Conservation (phyloP, 169 alveolate genomes). For the Plasmodium falciparum region DNA sequence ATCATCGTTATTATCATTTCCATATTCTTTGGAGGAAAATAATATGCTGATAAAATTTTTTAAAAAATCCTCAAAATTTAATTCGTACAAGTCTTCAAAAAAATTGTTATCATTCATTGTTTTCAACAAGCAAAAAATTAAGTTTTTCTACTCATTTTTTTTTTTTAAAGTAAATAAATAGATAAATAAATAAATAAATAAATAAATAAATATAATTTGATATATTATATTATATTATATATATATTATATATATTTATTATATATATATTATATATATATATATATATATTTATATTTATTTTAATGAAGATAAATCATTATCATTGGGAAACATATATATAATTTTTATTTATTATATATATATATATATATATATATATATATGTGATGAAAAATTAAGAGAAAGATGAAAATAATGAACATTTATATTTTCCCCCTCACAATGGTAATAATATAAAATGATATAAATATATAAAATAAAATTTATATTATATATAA, state of each 20-base stretch:
- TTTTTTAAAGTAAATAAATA: background rate
- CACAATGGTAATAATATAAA: too few relatives aligned
- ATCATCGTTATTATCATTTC: background rate
- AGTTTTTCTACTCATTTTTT: constrained; percentile 17
- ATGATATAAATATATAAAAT: too few relatives aligned
- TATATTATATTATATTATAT: background rate
- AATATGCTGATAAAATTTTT: constrained; percentile 14
- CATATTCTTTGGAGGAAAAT: constrained; percentile 8
- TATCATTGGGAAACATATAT: too few relatives aligned
- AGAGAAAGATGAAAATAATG: too few relatives aligned
- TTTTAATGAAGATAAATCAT: background rate
- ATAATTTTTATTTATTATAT: background rate
- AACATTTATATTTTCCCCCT: too few relatives aligned
- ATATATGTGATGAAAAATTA: background rate
- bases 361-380: constrained; percentile 8
- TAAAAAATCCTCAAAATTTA: constrained; percentile 66
- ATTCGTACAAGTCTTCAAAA: constrained; percentile 39
- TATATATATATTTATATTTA: background rate
- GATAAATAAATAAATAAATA: too few relatives aligned
- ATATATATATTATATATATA: background rate
- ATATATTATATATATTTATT: too few relatives aligned
- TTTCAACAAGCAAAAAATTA: background rate
- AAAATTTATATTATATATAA: too few relatives aligned
- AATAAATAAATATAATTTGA: background rate
- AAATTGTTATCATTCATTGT: constrained; percentile 50